These are phyloP conservation scores for Huntiella savannae DNA, from an alignment of 2,329 filamentous ascomycete species.

Conservation along the genomic window DNA sequence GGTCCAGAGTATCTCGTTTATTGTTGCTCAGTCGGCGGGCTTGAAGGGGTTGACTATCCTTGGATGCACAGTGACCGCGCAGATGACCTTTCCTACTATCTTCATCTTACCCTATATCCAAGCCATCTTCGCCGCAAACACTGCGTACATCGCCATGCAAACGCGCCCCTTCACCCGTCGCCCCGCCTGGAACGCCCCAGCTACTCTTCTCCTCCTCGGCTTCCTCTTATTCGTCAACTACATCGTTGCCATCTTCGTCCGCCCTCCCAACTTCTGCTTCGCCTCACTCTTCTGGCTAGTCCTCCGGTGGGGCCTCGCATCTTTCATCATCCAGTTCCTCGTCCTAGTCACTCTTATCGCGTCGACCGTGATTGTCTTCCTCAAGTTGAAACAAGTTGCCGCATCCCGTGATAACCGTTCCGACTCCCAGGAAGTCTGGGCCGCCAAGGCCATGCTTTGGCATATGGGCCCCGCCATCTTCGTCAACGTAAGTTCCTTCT, in stretches of 20 bases:
- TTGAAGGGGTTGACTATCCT: slow-evolving; percentile 29
- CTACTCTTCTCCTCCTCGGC: slow-evolving; percentile 31
- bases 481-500: slow-evolving; percentile 30
- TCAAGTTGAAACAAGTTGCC: slow-evolving; percentile 24
- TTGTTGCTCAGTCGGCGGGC: slow-evolving; percentile 35
- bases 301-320: slow-evolving; percentile 36
- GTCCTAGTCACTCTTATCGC: slow-evolving; percentile 31
- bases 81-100: slow-evolving; percentile 43
- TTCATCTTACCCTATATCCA: slow-evolving; percentile 50
- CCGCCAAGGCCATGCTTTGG: slow-evolving; percentile 51
- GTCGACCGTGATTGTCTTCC: slow-evolving; percentile 34
- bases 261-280: slow-evolving; percentile 41
- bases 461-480: slow-evolving; percentile 39
- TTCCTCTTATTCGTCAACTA: slow-evolving; percentile 36
- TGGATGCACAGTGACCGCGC: slow-evolving; percentile 34
- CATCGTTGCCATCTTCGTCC: slow-evolving; percentile 35
- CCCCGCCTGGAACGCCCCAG: slow-evolving; percentile 38
- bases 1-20: slow-evolving; percentile 38
- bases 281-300: slow-evolving; percentile 51
- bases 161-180: slow-evolving; percentile 36
- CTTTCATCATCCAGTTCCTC: slow-evolving; percentile 32
- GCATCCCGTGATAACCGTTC: slow-evolving; percentile 28
- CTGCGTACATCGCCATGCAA: slow-evolving; percentile 34
- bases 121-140: slow-evolving; percentile 45
- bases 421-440: slow-evolving; percentile 38